Evolutionary conservation across 2,329 filamentous ascomycete genomes (phyloP), one percentile per base, ranked within the genome.

Genomic region (Fusarium armeniacum): DNA sequence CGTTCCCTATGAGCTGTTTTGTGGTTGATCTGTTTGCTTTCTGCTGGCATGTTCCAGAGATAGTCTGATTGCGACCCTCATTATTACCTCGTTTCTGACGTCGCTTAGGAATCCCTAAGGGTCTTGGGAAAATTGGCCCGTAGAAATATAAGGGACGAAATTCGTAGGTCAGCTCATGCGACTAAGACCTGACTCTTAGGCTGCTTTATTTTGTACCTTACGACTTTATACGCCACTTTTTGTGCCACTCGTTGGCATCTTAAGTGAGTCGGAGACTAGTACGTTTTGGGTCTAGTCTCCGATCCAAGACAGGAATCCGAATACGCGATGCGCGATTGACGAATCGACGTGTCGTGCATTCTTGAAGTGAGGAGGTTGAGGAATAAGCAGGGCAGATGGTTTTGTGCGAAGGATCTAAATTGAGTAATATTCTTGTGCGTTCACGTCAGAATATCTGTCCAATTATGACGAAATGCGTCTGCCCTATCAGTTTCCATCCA

Each of bases 281-380:
- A 58, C 50, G 11, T 2, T 47, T 65, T 47, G 52, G 64, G 44
- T 46, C 72, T 80, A 80, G 76, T 76, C 78, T 78, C 78, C 78
- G 78, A 71, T 36, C 2, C 52, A 44, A 52, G 62, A 38, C 26
- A 47, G 30, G 49, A 58, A 67, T 51, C 51, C 67, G 67, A 69
- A 67, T 67, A 67, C 58, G 53, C 46, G 20, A 26, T 35, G 22
- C 43, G 20, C 4, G 28, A 30, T 30, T 38, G 1, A 32, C 22
- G 28, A 26, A 50, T 30, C n/a, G 20, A 28, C 13, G 13, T 11
- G 62, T 65, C 61, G 40, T 46, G 24, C 36, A 46, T 41, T 58
- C 36, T 33, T 44, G 3, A 20, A 30, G 20, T 11, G 16, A n/a
- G 13, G 13, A n/a, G 38, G 33, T 5, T 13, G 45, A 12, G 24